Evolutionary conservation across 495 filamentous ascomycete genomes (phyloP).

Genomic region (Aspergillus panamensis): DNA sequence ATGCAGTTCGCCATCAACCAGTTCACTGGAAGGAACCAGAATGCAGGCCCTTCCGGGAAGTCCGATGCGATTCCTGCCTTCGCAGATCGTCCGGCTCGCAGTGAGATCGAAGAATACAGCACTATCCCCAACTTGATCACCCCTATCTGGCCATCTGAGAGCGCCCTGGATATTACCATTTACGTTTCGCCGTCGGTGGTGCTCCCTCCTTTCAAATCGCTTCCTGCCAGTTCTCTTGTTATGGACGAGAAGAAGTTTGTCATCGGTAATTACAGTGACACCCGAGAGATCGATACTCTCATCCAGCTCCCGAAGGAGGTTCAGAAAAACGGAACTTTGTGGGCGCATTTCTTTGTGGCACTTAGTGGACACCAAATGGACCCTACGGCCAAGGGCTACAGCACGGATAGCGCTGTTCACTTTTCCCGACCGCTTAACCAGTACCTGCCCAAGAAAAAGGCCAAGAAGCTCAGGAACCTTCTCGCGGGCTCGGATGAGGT

Average conservation of each 20-base stretch:
- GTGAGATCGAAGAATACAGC: constrained; percentile 65
- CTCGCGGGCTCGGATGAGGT: constrained; percentile 56
- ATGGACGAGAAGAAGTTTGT: constrained; percentile 76
- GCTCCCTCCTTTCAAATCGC: constrained; percentile 60
- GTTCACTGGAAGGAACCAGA: constrained; percentile 52
- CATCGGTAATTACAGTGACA: constrained; percentile 78
- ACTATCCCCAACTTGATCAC: constrained; percentile 70
- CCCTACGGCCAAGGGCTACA: constrained; percentile 66
- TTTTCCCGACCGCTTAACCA: constrained; percentile 83
- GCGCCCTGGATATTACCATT: constrained; percentile 74
- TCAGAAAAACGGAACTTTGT: constrained; percentile 89
- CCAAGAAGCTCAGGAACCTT: constrained; percentile 84
- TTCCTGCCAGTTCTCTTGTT: constrained; percentile 57
- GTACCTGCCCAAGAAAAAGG: constrained; percentile 88
- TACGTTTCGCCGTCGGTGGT: constrained; percentile 75
- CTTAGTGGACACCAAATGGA: constrained; percentile 72
- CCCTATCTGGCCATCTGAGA: constrained; percentile 83
- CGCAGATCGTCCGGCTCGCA: constrained; percentile 55
- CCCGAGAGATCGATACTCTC: constrained; percentile 68
- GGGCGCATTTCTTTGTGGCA: constrained; percentile 87
- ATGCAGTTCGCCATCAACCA: constrained; percentile 61
- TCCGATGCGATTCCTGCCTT: constrained; percentile 60
- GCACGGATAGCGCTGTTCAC: constrained; percentile 70
- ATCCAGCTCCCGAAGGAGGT: constrained; percentile 75
- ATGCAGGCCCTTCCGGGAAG: constrained; percentile 40